Evolutionary conservation across 2,329 filamentous ascomycete species (phyloP).

Genomic region (Fusarium gaditjirri): DNA sequence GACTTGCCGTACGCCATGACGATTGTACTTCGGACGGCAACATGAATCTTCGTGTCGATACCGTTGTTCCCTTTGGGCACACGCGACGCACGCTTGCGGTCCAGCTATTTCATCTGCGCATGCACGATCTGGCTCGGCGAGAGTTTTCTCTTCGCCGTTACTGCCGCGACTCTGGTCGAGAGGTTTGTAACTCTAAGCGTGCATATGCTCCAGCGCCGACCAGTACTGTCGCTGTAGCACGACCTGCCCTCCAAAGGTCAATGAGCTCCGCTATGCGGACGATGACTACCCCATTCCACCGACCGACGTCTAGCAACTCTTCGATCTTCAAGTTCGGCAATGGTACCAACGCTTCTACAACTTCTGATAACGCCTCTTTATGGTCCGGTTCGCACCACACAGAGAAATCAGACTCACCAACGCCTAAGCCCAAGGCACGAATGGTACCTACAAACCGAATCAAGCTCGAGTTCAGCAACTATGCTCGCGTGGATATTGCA

Average conservation of each 20-base stretch:
- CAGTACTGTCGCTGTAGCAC: constrained; percentile 46
- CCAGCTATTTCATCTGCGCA: constrained; percentile 90
- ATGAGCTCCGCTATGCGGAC: constrained; percentile 59
- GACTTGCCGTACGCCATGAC: constrained; percentile 87
- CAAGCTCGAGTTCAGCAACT: constrained; percentile 96
- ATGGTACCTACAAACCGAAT: constrained; percentile 77
- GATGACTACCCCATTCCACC: constrained; percentile 51
- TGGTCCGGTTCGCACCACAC: constrained; percentile 42
- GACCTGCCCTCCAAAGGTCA: constrained; percentile 60
- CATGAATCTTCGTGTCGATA: constrained; percentile 94
- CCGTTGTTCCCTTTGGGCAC: constrained; percentile 68
- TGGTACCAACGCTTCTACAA: constrained; percentile 18
- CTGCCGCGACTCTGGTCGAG: constrained; percentile 89
- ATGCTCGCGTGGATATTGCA: constrained; percentile 87
- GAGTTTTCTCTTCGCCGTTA: constrained; percentile 94
- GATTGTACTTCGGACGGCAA: constrained; percentile 91
- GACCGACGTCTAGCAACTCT: constrained; percentile 38
- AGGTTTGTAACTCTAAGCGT: constrained; percentile 86
- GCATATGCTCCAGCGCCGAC: constrained; percentile 60
- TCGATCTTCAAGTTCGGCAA: constrained; percentile 39
- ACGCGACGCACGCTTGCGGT: constrained; percentile 74
- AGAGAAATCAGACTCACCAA: constrained; percentile 32
- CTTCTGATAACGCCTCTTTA: constrained; percentile 39
- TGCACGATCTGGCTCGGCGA: constrained; percentile 88
- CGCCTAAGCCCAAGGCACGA: constrained; percentile 49